Evolutionary conservation across 2,329 filamentous ascomycete genomes (phyloP), one percentile per base, ranked within the genome.

Genomic region (Microdochium nivale): DNA sequence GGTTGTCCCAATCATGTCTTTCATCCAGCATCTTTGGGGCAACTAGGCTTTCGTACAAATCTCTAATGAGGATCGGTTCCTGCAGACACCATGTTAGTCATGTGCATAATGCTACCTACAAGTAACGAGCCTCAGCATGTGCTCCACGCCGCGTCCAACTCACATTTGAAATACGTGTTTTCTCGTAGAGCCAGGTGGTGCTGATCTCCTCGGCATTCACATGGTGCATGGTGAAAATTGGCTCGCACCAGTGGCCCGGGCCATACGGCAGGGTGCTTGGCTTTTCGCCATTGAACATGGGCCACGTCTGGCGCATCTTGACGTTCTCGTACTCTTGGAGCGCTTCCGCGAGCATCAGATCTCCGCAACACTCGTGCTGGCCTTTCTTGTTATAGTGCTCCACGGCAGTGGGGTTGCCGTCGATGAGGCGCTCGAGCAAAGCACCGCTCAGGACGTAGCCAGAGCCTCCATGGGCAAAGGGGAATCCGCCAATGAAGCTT

Each of bases 381-480:
- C 74, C 72, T 55, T 67, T 66, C 40, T 66, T 56, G 55, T 79
- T 77, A 57, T 76, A 79, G 52, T 72, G 68, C 27, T 68, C 62
- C 2, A 72, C 70, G 14, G 79, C 58, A 16, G 71, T 67, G 0
- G 67, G 68, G 33, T 75, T 68, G 25, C 68, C 58, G 43, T 70
- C 66, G 3, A 76, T 69, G 47, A 80, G 68, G 50, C 69, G 68
- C 56, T 73, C 67, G 60, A 84, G 66, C 3, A 80, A 72, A 1
- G 70, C 73, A 2, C 76, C 72, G 16, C 76, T 78, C n/a, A 82
- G 62, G 51, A 76, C 66, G 59, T 78, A 79, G n/a, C 79, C 79
- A 33, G 75, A 79, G 2, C 79, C 79, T 11, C 79, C 79, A 57
- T 83, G 79, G 14, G 75, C 79, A 56, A 82, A 82, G 1, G 70